These are phyloP conservation scores for Alternaria arbusti DNA, from an alignment of 2,329 filamentous ascomycete genomes.

Conservation along the genomic window DNA sequence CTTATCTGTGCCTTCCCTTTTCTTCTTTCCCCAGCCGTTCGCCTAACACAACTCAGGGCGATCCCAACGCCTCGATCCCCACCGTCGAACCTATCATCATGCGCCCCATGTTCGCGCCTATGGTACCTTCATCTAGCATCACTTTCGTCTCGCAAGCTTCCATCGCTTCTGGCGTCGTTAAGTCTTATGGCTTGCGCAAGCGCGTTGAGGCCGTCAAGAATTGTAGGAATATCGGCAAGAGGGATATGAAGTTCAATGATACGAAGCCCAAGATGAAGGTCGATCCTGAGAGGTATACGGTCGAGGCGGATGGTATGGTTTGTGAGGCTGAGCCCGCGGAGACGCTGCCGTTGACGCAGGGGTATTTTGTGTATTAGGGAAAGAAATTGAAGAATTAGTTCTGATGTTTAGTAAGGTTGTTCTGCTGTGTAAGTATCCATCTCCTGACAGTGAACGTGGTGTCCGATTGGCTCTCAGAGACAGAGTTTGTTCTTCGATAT, in stretches of 20 bases:
- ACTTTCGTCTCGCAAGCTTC: conserved; percentile 82
- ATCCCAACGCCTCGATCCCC: conserved; percentile 69
- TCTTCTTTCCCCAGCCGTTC: no score
- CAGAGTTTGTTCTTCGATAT: neutral
- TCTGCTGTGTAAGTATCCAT: neutral
- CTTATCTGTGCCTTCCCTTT: no score
- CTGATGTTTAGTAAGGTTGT: neutral
- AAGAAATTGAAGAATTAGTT: neutral
- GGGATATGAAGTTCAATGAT: conserved; percentile 90
- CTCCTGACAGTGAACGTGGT: no score
- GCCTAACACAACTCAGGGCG: no score
- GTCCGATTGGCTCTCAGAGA: no score
- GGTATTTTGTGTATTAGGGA: conserved; percentile 73
- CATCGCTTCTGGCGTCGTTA: conserved; percentile 69
- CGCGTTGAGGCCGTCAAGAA: conserved; percentile 79
- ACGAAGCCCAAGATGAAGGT: conserved; percentile 85
- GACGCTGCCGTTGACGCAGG: conserved; percentile 76
- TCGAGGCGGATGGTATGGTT: conserved; percentile 80
- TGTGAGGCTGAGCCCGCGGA: conserved; percentile 76
- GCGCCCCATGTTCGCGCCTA: conserved; percentile 83
- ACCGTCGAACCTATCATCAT: conserved; percentile 85
- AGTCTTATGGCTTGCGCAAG: conserved; percentile 77
- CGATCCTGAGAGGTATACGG: conserved; percentile 86
- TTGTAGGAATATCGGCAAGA: conserved; percentile 78
- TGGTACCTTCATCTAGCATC: conserved; percentile 74